These are phyloP conservation scores for Trametes cinnabarina DNA, from an alignment of 768 basidiomycete genomes.

Conservation along the genomic window DNA sequence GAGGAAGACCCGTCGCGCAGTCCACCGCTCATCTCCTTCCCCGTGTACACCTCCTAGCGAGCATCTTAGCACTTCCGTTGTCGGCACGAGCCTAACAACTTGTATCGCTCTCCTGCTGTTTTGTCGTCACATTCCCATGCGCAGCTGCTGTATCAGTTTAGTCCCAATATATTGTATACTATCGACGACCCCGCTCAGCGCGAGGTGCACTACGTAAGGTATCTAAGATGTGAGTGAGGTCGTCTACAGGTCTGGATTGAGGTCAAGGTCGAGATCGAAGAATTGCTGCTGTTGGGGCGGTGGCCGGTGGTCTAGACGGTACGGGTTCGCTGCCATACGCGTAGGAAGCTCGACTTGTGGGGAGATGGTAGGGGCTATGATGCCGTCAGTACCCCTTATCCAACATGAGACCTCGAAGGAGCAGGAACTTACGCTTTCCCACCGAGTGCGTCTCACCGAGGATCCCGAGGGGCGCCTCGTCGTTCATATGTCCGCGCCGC, in stretches of 20 bases:
- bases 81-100: background rate
- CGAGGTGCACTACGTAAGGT: background rate
- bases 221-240: too few species aligned
- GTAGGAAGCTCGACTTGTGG: slow-evolving; percentile 51
- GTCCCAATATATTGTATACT: too few species aligned
- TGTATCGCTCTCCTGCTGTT: slow-evolving; percentile 6
- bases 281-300: slow-evolving; percentile 54
- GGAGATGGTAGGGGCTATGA: slow-evolving; percentile 58
- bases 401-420: background rate
- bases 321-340: slow-evolving; percentile 62
- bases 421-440: slow-evolving; percentile 56
- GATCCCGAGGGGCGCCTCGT: slow-evolving; percentile 73
- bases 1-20: slow-evolving; percentile 18
- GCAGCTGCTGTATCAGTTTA: too few species aligned
- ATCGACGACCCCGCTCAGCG: too few species aligned
- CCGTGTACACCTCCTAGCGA: slow-evolving; percentile 6
- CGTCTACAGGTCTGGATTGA: slow-evolving; percentile 71
- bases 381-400: slow-evolving; percentile 4
- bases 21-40: slow-evolving; percentile 16
- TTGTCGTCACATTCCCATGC: background rate
- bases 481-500: slow-evolving; percentile 77
- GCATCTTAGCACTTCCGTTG: background rate
- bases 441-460: slow-evolving; percentile 82
- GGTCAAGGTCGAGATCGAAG: slow-evolving; percentile 80
- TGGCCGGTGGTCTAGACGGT: slow-evolving; percentile 65